Base-by-base conservation (phyloP, 73 alveolate genomes). In the Tetrahymena borealis region DNA sequence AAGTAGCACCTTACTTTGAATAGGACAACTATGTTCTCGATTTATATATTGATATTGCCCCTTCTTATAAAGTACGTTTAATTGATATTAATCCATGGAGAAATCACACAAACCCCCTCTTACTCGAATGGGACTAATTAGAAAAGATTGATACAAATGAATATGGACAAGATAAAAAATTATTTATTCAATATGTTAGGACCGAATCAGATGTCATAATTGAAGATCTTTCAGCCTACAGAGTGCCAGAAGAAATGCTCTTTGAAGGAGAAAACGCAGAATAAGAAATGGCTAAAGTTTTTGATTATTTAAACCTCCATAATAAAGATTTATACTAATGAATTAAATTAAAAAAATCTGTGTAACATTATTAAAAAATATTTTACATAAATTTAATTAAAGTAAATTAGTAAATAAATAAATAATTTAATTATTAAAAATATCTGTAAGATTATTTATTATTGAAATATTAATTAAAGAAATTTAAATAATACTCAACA, bases 71-170 rank as follows among this genome's bases (percentile, higher is more conserved):
- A 39, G 36, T 40, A 38, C 78, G 96, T 93, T 16, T 94, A 15
- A 38, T 94, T 4, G 96, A 94, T 40, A 92, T 94, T n/a, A 94
- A 94, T 78, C 96, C 96, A 4, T 94, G 96, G 96, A 36, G 41
- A 32, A 36, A n/a, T 0, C 93, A 38, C 38, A 79, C 92, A 15
- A 94, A 94, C 40, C 38, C 95, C 16, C 93, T 91, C 16, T 38
- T 94, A 33, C 77, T 38, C 60, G 38, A 91, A n/a, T 94, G 96
- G 96, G 95, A 91, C 16, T 79, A 94, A 33, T 78, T 94, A 78
- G 78, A 38, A 16, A 38, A 92, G 12, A 78, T 10, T 10, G 77
- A 91, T 38, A 35, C 38, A 20, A 39, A 78, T 2, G 43, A 92
- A 13, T 35, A 6, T 77, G 78, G 40, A 33, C 1, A 91, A 79